Evolutionary conservation across 495 filamentous ascomycete genomes (phyloP).

Genomic region (Cryomyces antarcticus): DNA sequence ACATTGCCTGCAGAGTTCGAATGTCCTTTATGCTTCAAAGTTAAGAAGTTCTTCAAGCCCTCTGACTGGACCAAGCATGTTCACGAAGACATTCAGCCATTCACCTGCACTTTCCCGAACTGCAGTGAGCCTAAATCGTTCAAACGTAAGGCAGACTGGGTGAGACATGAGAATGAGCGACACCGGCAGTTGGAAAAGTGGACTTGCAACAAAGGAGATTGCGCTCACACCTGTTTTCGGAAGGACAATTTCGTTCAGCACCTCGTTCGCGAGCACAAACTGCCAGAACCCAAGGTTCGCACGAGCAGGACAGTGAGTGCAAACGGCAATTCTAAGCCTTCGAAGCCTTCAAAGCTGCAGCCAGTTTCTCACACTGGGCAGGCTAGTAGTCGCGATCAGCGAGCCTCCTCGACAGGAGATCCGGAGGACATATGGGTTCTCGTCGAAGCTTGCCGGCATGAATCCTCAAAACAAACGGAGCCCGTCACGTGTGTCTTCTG

Average conservation of each 20-base stretch:
- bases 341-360: not conserved
- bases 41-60: slow-evolving; percentile 81
- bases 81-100: slow-evolving; percentile 86
- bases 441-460: slow-evolving; percentile 61
- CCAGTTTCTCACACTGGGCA: not conserved
- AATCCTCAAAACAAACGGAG: slow-evolving; percentile 49
- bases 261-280: slow-evolving; percentile 82
- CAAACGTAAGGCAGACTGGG: slow-evolving; percentile 96
- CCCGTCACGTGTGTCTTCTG: slow-evolving; percentile 62
- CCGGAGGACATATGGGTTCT: slow-evolving; percentile 49
- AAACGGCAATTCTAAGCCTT: not conserved
- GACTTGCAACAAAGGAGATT: slow-evolving; percentile 66
- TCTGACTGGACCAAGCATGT: slow-evolving; percentile 98
- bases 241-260: slow-evolving; percentile 95
- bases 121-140: slow-evolving; percentile 86
- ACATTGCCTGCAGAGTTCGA: slow-evolving; percentile 79
- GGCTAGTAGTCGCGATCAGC: not conserved
- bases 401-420: slow-evolving; percentile 23
- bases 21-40: slow-evolving; percentile 75
- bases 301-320: slow-evolving; percentile 3
- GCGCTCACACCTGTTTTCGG: slow-evolving; percentile 66
- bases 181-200: slow-evolving; percentile 89
- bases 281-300: slow-evolving; percentile 47
- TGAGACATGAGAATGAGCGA: slow-evolving; percentile 83
- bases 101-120: slow-evolving; percentile 76